A percentile compares a stretch with the other conserved stretches of the same genome.
Conservation (phyloP, 768 basidiomycete species). For the Pleurotus tuber-regium region DNA sequence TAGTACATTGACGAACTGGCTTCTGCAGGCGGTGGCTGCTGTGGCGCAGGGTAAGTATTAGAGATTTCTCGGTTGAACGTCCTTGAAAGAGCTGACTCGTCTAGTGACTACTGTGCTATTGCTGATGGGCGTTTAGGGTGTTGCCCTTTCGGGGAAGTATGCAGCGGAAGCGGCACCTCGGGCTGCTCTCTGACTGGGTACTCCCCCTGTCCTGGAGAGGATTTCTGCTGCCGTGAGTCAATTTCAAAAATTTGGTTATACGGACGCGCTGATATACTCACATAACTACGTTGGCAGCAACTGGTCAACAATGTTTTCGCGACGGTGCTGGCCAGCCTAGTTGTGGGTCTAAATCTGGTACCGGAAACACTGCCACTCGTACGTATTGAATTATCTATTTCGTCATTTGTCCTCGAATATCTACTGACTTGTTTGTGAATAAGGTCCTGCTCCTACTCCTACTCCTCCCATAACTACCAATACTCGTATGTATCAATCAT, state of each 20-base stretch:
- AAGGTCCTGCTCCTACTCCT: not conserved
- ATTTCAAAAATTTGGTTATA: not conserved
- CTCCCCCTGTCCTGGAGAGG: not conserved
- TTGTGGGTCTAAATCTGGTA: not conserved
- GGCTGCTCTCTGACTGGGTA: not conserved
- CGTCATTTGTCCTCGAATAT: too few species aligned
- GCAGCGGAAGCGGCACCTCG: not conserved
- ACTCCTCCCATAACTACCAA: not conserved
- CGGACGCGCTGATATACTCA: too few species aligned
- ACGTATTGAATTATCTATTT: too few species aligned
- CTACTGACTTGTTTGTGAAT: too few species aligned
- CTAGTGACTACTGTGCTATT: not conserved
- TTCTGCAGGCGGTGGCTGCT: not conserved
- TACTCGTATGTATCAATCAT: too few species aligned
- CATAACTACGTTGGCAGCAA: too few species aligned
- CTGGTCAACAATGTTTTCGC: not conserved
- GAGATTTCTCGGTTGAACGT: not conserved
- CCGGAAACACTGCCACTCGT: too few species aligned
- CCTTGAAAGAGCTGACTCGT: not conserved
- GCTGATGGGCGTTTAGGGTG: not conserved
- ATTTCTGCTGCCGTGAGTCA: not conserved
- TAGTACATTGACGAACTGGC: not conserved
- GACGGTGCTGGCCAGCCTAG: not conserved
- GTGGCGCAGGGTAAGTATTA: not conserved
- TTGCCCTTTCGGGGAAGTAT: not conserved